These are phyloP conservation scores for Alternaria ventricosa DNA, from an alignment of 2,329 filamentous ascomycete genomes.

Conservation along the genomic window DNA sequence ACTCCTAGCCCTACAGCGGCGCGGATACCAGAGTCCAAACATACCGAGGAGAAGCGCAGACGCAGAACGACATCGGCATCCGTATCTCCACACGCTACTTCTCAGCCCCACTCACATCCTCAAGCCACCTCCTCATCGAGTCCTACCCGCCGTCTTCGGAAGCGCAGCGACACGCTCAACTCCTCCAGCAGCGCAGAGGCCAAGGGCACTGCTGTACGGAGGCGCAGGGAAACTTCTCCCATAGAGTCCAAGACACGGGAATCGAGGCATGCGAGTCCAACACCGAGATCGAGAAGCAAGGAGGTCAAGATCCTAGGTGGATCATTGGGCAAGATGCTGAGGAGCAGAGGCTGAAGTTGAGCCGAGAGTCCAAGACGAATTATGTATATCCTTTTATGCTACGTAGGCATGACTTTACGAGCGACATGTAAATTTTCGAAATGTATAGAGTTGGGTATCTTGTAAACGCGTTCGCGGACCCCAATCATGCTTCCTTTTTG, in stretches of 20 bases:
- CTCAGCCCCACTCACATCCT: neutral
- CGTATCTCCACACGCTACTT: neutral
- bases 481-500: neutral
- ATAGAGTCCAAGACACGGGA: constrained; percentile 12
- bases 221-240: constrained; percentile 16
- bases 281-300: constrained; percentile 12
- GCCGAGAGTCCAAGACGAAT: neutral
- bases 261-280: constrained; percentile 19
- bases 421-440: neutral
- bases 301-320: constrained; percentile 5
- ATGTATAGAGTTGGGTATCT: neutral
- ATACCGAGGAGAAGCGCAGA: constrained; percentile 8
- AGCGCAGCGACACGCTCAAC: constrained; percentile 30
- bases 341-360: constrained; percentile 13
- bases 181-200: constrained; percentile 21
- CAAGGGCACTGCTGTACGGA: constrained; percentile 4
- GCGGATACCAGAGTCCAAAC: constrained; percentile 2
- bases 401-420: neutral
- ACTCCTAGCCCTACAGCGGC: constrained; percentile 12
- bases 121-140: constrained; percentile 3
- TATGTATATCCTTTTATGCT: neutral
- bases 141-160: constrained; percentile 22
- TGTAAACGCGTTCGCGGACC: neutral
- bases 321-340: constrained; percentile 19
- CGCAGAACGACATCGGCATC: constrained; percentile 1